phyloP scores from a whole-genome alignment of 2,329 filamentous ascomycete genomes.

The Botryosphaeria agaves region DNA sequence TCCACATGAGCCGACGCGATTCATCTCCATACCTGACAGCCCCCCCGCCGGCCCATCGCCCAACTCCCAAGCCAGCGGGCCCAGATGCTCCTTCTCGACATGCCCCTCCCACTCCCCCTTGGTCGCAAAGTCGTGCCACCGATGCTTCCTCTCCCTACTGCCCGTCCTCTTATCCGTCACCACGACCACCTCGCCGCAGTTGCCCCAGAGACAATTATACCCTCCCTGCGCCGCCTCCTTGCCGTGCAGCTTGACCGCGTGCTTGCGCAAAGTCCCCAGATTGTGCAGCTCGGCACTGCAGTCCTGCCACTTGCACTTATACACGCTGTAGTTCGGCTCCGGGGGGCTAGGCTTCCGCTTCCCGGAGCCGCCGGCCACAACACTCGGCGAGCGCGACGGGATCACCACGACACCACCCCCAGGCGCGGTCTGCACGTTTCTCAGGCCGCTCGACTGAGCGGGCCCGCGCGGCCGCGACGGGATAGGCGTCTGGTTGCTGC shows the following conservation, averaged over 20 bases:
- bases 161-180: conserved; percentile 8
- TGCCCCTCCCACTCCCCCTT: conserved; percentile 31
- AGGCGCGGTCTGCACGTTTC: not conserved
- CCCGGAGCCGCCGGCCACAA: conserved; percentile 1
- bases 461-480: not conserved
- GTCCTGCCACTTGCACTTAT: conserved; percentile 38
- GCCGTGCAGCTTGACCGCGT: conserved; percentile 38
- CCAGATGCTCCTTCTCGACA: conserved; percentile 33
- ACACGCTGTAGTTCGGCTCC: conserved; percentile 26
- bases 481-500: not conserved
- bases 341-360: not conserved
- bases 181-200: conserved; percentile 16
- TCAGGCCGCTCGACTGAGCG: not conserved
- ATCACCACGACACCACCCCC: conserved; percentile 9
- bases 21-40: conserved; percentile 41
- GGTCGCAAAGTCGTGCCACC: conserved; percentile 16
- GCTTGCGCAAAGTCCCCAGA: conserved; percentile 38
- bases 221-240: conserved; percentile 15
- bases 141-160: conserved; percentile 5
- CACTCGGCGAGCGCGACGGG: conserved; percentile 15
- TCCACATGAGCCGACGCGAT: no score
- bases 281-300: conserved; percentile 45
- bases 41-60: conserved; percentile 42
- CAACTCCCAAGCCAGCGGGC: conserved; percentile 34
- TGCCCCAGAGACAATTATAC: conserved; percentile 28